A percentile compares a stretch with the other conserved stretches of the same genome.
These are phyloP conservation scores for Cadophora malorum DNA, from an alignment of 2,329 filamentous ascomycete species.

Conservation along the genomic window DNA sequence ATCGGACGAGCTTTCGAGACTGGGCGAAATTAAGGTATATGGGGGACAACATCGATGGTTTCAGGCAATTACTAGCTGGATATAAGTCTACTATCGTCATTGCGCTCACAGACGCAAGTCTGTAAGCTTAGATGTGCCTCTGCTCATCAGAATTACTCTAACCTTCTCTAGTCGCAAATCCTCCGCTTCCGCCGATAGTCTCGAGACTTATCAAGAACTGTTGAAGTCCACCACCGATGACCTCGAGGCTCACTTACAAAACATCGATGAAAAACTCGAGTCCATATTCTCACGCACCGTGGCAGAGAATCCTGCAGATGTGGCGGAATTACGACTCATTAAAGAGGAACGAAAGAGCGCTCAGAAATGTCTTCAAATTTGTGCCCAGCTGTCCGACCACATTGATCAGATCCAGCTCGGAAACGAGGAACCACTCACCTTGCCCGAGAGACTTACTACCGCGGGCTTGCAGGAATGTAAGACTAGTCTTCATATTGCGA, in stretches of 20 bases:
- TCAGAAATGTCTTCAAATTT: conserved; percentile 47
- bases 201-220: conserved; percentile 46
- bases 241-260: conserved; percentile 46
- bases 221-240: conserved; percentile 46
- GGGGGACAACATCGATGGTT: conserved; percentile 52
- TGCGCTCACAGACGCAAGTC: conserved; percentile 49
- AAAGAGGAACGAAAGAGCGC: conserved; percentile 47
- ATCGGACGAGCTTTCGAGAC: conserved; percentile 51
- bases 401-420: conserved; percentile 41
- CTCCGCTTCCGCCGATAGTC: conserved; percentile 42
- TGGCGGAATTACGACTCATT: conserved; percentile 41
- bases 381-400: conserved; percentile 44
- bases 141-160: conserved; percentile 24
- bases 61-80: conserved; percentile 48
- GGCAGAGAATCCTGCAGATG: conserved; percentile 38
- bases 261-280: conserved; percentile 44
- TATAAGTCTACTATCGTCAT: conserved; percentile 53
- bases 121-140: conserved; percentile 46
- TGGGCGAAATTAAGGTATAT: conserved; percentile 54
- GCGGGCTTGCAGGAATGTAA: conserved; percentile 48
- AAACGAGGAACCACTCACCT: conserved; percentile 7
- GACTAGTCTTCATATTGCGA: conserved; percentile 42
- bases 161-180: conserved; percentile 44
- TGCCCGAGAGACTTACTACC: conserved; percentile 44
- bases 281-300: conserved; percentile 33